These are phyloP conservation scores for Chloromonas sp. DNA, from an alignment of 163 green algal genomes.

Conservation along the genomic window DNA sequence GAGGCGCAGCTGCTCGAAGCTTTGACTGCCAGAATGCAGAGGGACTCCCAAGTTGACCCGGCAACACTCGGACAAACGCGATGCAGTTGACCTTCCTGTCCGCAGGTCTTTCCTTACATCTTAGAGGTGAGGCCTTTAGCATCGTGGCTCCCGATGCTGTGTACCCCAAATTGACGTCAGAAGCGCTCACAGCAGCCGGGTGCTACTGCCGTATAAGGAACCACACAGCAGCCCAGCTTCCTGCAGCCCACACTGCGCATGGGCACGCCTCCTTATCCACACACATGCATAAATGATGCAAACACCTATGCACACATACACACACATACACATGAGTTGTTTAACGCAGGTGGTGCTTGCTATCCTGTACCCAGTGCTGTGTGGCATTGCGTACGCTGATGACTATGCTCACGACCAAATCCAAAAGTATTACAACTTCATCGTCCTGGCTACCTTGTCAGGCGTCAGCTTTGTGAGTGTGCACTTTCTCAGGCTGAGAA, in stretches of 20 bases:
- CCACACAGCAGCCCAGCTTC: too few relatives aligned
- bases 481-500: too few relatives aligned
- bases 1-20: not conserved
- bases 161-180: too few relatives aligned
- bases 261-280: too few relatives aligned
- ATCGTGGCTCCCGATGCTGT: too few relatives aligned
- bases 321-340: too few relatives aligned
- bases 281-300: too few relatives aligned
- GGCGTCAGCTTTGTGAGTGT: not conserved
- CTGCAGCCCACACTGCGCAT: too few relatives aligned
- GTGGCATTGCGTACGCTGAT: not conserved
- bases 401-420: not conserved
- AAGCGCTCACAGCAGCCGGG: too few relatives aligned
- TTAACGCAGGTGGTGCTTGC: not conserved
- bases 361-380: not conserved
- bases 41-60: not conserved
- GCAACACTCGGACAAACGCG: not conserved
- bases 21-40: not conserved
- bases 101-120: conserved; percentile 8
- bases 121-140: not conserved
- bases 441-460: not conserved
- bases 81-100: not conserved
- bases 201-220: too few relatives aligned
- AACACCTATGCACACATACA: too few relatives aligned
- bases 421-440: conserved; percentile 4